Percentiles rank a stretch among this genome's conserved stretches.
Conservation (phyloP, 192 early-diverging fungal genomes). For the Powellomyces hirtus region DNA sequence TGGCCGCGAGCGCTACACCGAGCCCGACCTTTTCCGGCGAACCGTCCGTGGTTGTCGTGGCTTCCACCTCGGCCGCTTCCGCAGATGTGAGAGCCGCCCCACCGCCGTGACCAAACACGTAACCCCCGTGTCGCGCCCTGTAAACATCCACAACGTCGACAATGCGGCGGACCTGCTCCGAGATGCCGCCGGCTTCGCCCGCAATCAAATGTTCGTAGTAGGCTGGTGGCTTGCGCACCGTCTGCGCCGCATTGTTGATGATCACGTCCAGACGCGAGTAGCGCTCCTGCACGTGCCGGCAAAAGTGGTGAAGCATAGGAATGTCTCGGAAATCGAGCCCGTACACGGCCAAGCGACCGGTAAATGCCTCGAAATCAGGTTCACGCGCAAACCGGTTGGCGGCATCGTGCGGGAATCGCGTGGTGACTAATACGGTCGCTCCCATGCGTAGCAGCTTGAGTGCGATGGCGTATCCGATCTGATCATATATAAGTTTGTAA, state of each 20-base stretch:
- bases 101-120: constrained; percentile 34
- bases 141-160: constrained; percentile 46
- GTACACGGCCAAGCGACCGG: constrained; percentile 42
- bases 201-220: constrained; percentile 55
- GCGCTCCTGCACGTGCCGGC: constrained; percentile 38
- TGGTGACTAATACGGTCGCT: constrained; percentile 53
- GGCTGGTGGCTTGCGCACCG: constrained; percentile 53
- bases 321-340: constrained; percentile 59
- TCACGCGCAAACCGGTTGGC: constrained; percentile 49
- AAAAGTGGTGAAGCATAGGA: constrained; percentile 51
- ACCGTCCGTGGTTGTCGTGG: background rate
- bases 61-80: background rate
- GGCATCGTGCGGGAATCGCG: constrained; percentile 55
- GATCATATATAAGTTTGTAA: too few relatives aligned
- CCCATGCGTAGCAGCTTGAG: constrained; percentile 57
- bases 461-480: constrained; percentile 56
- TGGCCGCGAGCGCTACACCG: constrained; percentile 23
- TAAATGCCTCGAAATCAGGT: constrained; percentile 39
- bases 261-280: constrained; percentile 48
- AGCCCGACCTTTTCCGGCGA: background rate
- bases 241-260: constrained; percentile 65
- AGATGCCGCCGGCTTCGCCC: constrained; percentile 35
- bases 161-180: constrained; percentile 12
- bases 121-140: constrained; percentile 26
- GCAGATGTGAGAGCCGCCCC: constrained; percentile 2